These are phyloP conservation scores for Claviceps sp. DNA, from an alignment of 2,329 filamentous ascomycete genomes.

Conservation along the genomic window DNA sequence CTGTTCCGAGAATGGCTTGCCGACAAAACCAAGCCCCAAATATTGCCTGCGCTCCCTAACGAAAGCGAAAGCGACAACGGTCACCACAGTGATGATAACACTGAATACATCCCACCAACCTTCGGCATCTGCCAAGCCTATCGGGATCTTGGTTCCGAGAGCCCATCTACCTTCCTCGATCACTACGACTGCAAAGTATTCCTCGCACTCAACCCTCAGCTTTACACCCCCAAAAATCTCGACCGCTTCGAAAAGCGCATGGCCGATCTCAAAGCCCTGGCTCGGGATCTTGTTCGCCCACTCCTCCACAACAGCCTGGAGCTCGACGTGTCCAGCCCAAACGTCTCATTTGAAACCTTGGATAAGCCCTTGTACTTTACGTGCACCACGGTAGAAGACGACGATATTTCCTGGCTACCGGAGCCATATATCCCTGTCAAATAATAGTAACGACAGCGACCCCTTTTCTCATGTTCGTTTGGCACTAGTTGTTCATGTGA, in stretches of 20 bases:
- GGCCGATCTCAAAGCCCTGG: no score
- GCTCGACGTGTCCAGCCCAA: slow-evolving; percentile 12
- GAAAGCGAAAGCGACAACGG: slow-evolving; percentile 5
- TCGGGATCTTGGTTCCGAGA: slow-evolving; percentile 52
- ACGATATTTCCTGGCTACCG: slow-evolving; percentile 36
- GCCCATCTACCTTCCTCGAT: no score
- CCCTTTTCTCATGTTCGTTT: no score
- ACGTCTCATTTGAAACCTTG: slow-evolving; percentile 17
- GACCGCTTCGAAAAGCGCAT: no score
- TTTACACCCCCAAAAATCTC: no score
- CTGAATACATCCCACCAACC: slow-evolving; percentile 27
- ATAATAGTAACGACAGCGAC: no score
- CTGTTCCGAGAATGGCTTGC: slow-evolving; percentile 47
- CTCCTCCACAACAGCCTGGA: no score
- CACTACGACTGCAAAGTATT: no score
- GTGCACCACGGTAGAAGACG: slow-evolving; percentile 33
- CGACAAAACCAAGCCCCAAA: slow-evolving; percentile 59
- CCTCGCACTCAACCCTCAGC: no score
- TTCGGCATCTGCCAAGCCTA: slow-evolving; percentile 60
- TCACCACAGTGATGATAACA: background rate
- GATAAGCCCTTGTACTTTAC: slow-evolving; percentile 36
- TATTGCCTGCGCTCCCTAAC: slow-evolving; percentile 19
- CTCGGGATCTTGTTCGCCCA: no score
- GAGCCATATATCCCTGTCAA: no score
- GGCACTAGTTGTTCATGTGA: no score